These are phyloP conservation scores for Inonotus obliquus DNA, from an alignment of 1,284 basidiomycete genomes.

Conservation along the genomic window DNA sequence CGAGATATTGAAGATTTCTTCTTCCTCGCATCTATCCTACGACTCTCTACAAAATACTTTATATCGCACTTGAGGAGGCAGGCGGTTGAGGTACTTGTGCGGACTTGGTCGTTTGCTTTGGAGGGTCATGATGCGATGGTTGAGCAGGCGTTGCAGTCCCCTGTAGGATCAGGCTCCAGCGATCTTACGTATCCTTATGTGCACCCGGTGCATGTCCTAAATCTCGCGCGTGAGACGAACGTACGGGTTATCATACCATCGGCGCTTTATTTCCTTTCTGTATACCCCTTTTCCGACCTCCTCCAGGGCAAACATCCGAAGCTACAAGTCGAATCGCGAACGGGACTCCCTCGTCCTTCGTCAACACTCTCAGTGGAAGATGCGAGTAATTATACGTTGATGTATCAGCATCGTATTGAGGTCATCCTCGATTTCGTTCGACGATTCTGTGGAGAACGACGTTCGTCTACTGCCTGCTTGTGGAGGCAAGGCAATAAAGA, in stretches of 20 bases:
- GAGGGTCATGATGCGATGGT: conserved; percentile 55
- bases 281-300: conserved; percentile 49
- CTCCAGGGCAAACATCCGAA: conserved; percentile 50
- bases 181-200: conserved; percentile 51
- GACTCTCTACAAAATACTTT: conserved; percentile 55
- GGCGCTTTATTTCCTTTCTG: conserved; percentile 53
- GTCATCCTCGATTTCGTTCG: conserved; percentile 48
- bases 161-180: conserved; percentile 29
- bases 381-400: conserved; percentile 46
- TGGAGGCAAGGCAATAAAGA: background rate
- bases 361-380: conserved; percentile 39
- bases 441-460: conserved; percentile 36
- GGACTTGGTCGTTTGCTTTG: conserved; percentile 50
- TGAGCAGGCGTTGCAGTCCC: conserved; percentile 39
- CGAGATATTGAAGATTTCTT: conserved; percentile 46
- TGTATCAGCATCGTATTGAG: conserved; percentile 53
- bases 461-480: conserved; percentile 25
- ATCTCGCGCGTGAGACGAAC: conserved; percentile 51
- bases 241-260: conserved; percentile 46
- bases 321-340: conserved; percentile 37
- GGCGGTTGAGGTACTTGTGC: conserved; percentile 44
- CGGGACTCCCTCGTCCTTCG: conserved; percentile 43
- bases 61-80: conserved; percentile 43
- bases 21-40: conserved; percentile 47
- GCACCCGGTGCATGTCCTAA: conserved; percentile 56